These are phyloP conservation scores for Peronospora tabacina DNA, from an alignment of 352 stramenopile genomes.

Conservation along the genomic window DNA sequence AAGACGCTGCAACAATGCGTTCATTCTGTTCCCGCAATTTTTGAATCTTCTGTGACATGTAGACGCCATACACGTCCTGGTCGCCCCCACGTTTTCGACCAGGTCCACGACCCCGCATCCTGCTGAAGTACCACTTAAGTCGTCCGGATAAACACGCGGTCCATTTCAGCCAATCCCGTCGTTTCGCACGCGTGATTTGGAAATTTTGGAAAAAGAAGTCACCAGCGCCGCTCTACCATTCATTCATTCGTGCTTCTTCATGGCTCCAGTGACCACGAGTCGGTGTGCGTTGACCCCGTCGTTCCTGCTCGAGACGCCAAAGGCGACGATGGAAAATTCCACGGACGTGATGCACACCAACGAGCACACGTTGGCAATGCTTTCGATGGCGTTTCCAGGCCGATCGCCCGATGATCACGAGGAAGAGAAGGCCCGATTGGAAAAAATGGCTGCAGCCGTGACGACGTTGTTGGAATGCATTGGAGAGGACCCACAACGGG, in stretches of 20 bases:
- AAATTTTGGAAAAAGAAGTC: not conserved
- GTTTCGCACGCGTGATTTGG: conserved; percentile 10
- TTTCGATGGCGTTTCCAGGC: conserved; percentile 61
- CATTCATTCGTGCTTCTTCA: no score
- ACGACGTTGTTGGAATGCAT: conserved; percentile 90
- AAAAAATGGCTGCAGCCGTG: conserved; percentile 92
- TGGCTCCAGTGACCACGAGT: conserved; percentile 42
- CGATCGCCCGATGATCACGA: conserved; percentile 54
- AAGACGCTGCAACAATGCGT: conserved; percentile 16
- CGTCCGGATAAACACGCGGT: not conserved
- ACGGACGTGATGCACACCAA: conserved; percentile 4
- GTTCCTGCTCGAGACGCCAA: conserved; percentile 22
- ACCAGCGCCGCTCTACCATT: no score
- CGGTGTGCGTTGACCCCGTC: conserved; percentile 16
- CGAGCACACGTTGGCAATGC: conserved; percentile 27
- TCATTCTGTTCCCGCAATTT: conserved; percentile 79
- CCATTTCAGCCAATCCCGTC: conserved; percentile 8
- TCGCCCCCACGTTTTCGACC: conserved; percentile 54
- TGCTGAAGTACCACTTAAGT: not conserved
- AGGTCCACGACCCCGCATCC: conserved; percentile 12
- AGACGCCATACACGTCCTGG: conserved; percentile 85
- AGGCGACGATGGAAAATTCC: conserved; percentile 34
- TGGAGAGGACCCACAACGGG: conserved; percentile 91
- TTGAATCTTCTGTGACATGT: conserved; percentile 89
- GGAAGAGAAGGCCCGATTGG: conserved; percentile 70